Conservation (phyloP, 768 basidiomycete genomes). For the Naganishia onofrii region DNA sequence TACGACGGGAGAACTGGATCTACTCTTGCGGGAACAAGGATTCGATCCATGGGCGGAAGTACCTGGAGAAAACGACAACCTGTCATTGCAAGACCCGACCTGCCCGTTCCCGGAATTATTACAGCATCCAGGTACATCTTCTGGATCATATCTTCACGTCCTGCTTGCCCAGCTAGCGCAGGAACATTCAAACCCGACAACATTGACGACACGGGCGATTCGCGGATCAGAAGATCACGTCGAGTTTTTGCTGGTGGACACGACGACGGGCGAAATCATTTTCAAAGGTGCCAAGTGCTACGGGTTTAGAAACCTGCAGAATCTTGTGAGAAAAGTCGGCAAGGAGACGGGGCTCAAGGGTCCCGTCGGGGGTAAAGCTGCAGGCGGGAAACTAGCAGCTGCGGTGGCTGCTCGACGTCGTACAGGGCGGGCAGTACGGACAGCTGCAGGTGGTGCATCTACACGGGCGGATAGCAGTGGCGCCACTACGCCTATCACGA, state of each 20-base stretch:
- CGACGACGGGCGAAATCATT: conserved; percentile 61
- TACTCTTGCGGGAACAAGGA: conserved; percentile 74
- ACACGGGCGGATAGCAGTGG: conserved; percentile 31
- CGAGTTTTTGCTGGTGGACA: conserved; percentile 53
- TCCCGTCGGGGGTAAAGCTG: conserved; percentile 51
- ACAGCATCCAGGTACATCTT: conserved; percentile 76
- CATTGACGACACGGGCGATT: conserved; percentile 42
- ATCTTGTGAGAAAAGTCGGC: conserved; percentile 90
- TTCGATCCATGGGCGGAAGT: conserved; percentile 70
- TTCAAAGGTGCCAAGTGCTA: conserved; percentile 95
- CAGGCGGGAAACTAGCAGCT: conserved; percentile 41
- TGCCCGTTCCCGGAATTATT: conserved; percentile 68
- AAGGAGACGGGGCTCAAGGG: conserved; percentile 75
- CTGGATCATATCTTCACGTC: conserved; percentile 85
- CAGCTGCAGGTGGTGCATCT: conserved; percentile 15
- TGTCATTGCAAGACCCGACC: neutral
- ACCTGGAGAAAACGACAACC: conserved; percentile 56
- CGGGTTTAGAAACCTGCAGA: conserved; percentile 95
- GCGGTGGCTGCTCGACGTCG: conserved; percentile 47
- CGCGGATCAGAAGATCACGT: conserved; percentile 51
- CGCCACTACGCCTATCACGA: conserved; percentile 33
- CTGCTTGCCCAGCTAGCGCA: conserved; percentile 62
- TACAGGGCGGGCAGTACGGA: conserved; percentile 30
- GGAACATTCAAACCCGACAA: conserved; percentile 39
- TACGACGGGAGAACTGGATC: conserved; percentile 88